Base-by-base conservation (phyloP, 495 filamentous ascomycete genomes). In the Aspergillus diversus region DNA sequence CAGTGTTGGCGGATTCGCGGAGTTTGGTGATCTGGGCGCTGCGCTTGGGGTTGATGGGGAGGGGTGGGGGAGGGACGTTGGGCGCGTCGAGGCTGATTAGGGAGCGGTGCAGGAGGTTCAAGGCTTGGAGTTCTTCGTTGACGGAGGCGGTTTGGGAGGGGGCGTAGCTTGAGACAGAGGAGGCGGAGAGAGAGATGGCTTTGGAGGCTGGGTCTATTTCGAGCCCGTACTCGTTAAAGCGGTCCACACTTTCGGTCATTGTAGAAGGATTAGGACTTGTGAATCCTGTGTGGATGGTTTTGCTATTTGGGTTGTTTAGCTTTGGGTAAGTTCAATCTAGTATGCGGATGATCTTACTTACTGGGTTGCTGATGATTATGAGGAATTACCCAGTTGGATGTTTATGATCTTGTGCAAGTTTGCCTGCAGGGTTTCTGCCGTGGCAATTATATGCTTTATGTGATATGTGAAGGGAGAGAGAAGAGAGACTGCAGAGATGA, bases 1-100 rank as follows among this genome's bases (percentile, higher is more conserved):
- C 86, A 55, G 81, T 73, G 83, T 97, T 97, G 65, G 89, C 95
- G 55, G 80, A 82, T 69, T 97, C 94, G 77, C 93, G 92, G 66
- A 98, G 89, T 73, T 97, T 98, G 76, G 78, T 84, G 74, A 98
- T 89, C 70, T 92, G 88, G 39, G 90, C 91, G 69, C 82, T 84
- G 63, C 92, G 92, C 77, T 96, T 94, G 33, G 90, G 92, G 80
- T 91, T 92, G 39, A 92, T 85, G 59, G 92, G 90, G 27, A 93
- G 77, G 0, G 93, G 91, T 1, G 92, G 88, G 0, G 92, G 93
- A 0, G 92, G 91, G 68, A 87, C 78, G 65, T 74, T 71, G 34
- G 82, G 79, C 1, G 76, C 66, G 54, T 80, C 77, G 59, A 89
- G 82, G 50, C 73, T 68, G 70, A 91, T 75, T 33, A 97, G 85